A percentile compares a stretch with the other conserved stretches of the same genome.
phyloP scores from a whole-genome alignment of 352 stramenopile genomes.

The Phytopythium litorale region DNA sequence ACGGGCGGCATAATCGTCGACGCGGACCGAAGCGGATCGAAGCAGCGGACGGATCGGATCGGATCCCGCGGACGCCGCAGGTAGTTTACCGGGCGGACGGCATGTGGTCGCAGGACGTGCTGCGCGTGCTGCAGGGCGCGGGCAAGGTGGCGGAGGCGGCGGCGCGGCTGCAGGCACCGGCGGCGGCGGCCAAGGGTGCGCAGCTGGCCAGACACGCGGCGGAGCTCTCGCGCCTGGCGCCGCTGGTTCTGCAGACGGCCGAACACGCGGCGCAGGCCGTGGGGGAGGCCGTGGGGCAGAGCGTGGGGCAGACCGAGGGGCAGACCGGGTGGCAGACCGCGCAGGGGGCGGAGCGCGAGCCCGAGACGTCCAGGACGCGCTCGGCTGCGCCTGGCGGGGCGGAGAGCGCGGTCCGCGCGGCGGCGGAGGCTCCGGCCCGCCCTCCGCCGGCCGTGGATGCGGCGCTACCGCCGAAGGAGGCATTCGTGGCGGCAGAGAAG shows the following conservation, averaged over 20 bases:
- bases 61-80: too few species aligned
- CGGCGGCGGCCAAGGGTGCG: slow-evolving; percentile 19
- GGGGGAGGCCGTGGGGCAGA: not conserved
- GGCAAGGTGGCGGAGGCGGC: slow-evolving; percentile 61
- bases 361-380: not conserved
- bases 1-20: too few species aligned
- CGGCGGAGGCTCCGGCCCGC: not conserved
- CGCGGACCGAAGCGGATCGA: too few species aligned
- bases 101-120: slow-evolving; percentile 74
- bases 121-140: slow-evolving; percentile 64
- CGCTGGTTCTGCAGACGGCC: slow-evolving; percentile 33
- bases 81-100: not conserved
- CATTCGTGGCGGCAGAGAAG: slow-evolving; percentile 5
- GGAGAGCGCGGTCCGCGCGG: slow-evolving; percentile 6
- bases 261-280: slow-evolving; percentile 7
- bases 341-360: not conserved
- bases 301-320: too few species aligned
- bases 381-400: not conserved
- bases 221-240: slow-evolving; percentile 43
- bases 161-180: slow-evolving; percentile 29
- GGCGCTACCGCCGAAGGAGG: slow-evolving; percentile 1
- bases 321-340: not conserved
- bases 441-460: not conserved
- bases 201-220: slow-evolving; percentile 37
- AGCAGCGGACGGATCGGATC: too few species aligned